These are phyloP conservation scores for Agaricus subrufescens DNA, from an alignment of 768 basidiomycete genomes.

Conservation along the genomic window DNA sequence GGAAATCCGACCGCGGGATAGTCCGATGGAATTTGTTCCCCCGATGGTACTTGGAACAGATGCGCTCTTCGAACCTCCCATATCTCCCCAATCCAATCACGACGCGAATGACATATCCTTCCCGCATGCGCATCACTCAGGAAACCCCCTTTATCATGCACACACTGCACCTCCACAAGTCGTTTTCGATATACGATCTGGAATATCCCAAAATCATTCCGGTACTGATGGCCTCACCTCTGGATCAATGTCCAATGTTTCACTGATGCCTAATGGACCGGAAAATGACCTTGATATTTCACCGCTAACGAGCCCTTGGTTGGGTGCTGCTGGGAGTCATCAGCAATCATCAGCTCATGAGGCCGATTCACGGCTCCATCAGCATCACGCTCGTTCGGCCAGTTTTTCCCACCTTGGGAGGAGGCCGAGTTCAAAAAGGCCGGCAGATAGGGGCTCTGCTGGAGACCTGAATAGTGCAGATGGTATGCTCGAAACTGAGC, in stretches of 20 bases:
- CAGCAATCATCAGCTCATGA: neutral
- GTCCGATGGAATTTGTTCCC: constrained; percentile 53
- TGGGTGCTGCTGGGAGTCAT: constrained; percentile 40
- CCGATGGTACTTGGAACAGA: constrained; percentile 52
- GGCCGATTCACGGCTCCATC: neutral
- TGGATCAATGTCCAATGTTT: constrained; percentile 6
- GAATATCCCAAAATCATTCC: constrained; percentile 3
- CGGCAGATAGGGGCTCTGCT: neutral
- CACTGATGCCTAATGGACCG: constrained; percentile 29
- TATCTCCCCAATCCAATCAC: constrained; percentile 7
- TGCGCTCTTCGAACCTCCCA: constrained; percentile 14
- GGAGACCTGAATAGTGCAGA: neutral
- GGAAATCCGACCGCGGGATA: constrained; percentile 59
- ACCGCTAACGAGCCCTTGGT: constrained; percentile 78
- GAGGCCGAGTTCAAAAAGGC: neutral
- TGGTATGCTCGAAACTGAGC: neutral
- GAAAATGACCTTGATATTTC: constrained; percentile 74
- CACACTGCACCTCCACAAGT: constrained; percentile 57
- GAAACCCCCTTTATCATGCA: constrained; percentile 16
- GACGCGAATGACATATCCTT: constrained; percentile 1
- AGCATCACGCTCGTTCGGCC: neutral
- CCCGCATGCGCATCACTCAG: constrained; percentile 8
- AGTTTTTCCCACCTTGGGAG: neutral
- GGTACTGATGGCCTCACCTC: constrained; percentile 27
- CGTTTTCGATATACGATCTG: constrained; percentile 43